A percentile compares a stretch with the other conserved stretches of the same genome.
These are phyloP conservation scores for Clavaria fumosa DNA, from an alignment of 768 basidiomycete species.

Conservation along the genomic window DNA sequence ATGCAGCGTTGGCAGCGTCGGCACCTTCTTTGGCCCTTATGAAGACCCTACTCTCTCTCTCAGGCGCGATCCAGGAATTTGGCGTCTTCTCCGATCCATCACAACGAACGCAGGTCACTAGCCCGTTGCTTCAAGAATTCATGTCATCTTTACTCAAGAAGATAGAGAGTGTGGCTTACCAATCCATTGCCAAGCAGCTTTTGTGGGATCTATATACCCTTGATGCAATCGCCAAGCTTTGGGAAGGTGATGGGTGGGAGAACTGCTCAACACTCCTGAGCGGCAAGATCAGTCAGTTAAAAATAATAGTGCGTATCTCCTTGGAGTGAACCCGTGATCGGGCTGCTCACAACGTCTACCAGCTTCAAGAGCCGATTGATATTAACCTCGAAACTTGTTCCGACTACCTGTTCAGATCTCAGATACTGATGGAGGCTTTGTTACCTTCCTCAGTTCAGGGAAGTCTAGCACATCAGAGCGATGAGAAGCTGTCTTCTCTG, in stretches of 20 bases:
- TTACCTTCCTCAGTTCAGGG: slow-evolving; percentile 27
- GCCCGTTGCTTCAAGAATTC: too few species aligned
- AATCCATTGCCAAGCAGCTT: too few species aligned
- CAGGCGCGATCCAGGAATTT: slow-evolving; percentile 38
- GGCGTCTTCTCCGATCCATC: slow-evolving; percentile 28
- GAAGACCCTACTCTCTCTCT: slow-evolving; percentile 37
- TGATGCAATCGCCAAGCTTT: slow-evolving; percentile 23
- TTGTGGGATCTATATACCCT: slow-evolving; percentile 37
- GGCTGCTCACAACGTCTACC: background rate
- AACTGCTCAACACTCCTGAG: slow-evolving; percentile 16
- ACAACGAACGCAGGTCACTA: slow-evolving; percentile 22
- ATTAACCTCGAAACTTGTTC: too few species aligned
- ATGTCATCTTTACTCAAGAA: too few species aligned
- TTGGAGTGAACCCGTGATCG: background rate
- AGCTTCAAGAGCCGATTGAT: too few species aligned
- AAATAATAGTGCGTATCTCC: slow-evolving; percentile 15
- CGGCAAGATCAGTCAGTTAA: slow-evolving; percentile 14
- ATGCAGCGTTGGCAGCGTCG: slow-evolving; percentile 11
- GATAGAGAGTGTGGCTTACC: too few species aligned
- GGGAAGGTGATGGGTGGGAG: slow-evolving; percentile 20
- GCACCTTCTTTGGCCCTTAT: slow-evolving; percentile 41
- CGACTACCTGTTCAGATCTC: slow-evolving; percentile 40
- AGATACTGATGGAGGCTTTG: slow-evolving; percentile 45
- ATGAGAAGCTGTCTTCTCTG: slow-evolving; percentile 6
- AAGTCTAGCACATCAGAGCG: background rate